Percentiles rank a stretch among this genome's conserved stretches.
Conservation (phyloP, 108 stramenopile genomes). For the Thalassiosira profunda region DNA sequence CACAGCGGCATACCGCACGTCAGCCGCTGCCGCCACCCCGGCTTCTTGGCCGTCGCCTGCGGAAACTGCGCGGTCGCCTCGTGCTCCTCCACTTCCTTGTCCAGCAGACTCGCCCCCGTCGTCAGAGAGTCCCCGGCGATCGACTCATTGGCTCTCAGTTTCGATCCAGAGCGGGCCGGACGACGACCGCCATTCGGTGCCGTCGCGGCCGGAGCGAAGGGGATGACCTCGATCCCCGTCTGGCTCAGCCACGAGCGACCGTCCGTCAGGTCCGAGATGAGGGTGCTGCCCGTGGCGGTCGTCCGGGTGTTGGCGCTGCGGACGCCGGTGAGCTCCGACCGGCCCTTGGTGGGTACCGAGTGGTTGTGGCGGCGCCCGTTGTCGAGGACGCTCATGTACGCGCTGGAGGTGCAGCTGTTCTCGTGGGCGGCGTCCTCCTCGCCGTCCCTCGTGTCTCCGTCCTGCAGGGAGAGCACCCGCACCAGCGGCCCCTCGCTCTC, state of each 20-base stretch:
- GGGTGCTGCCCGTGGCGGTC: background rate
- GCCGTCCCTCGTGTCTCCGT: background rate
- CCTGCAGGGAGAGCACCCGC: background rate
- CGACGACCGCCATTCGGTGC: background rate
- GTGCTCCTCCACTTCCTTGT: background rate
- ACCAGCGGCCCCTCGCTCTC: background rate
- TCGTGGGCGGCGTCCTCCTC: background rate
- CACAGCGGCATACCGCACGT: background rate
- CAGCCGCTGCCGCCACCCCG: background rate
- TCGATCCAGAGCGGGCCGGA: background rate
- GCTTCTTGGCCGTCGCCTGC: background rate
- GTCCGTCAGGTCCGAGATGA: background rate
- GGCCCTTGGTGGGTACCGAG: background rate
- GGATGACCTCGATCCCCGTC: constrained; percentile 3
- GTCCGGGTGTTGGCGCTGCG: too few relatives aligned
- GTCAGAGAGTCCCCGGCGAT: too few relatives aligned
- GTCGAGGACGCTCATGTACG: background rate
- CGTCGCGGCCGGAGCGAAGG: background rate
- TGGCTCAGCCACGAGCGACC: background rate
- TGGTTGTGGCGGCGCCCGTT: background rate
- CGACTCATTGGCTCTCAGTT: background rate
- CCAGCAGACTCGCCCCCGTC: too few relatives aligned
- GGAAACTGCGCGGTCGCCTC: background rate
- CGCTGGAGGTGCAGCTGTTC: constrained; percentile 13
- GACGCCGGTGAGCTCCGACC: background rate